These are phyloP conservation scores for Ophiosphaerella narmari DNA, from an alignment of 2,329 filamentous ascomycete species.

Conservation along the genomic window DNA sequence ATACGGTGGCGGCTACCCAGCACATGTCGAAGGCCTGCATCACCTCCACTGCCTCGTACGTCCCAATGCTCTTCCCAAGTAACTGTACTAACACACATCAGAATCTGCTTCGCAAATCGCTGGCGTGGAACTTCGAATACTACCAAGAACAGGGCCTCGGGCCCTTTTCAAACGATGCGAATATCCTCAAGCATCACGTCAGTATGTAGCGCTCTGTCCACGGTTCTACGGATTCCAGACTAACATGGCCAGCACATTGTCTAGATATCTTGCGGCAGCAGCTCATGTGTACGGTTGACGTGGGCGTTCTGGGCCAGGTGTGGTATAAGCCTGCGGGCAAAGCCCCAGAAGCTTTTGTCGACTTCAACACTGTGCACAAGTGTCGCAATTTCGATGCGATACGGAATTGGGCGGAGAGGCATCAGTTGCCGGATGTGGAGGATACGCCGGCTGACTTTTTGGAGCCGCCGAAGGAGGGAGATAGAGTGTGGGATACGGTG, in stretches of 20 bases:
- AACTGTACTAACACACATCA: constrained; percentile 18
- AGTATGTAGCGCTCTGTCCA: constrained; percentile 50
- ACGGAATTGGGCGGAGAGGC: constrained; percentile 58
- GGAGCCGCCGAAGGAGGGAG: constrained; percentile 43
- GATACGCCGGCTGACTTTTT: constrained; percentile 47
- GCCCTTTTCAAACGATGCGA: constrained; percentile 60
- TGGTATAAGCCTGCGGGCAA: constrained; percentile 59
- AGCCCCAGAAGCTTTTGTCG: constrained; percentile 60
- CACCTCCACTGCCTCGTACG: constrained; percentile 62
- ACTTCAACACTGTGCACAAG: constrained; percentile 65
- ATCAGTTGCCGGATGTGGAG: constrained; percentile 52
- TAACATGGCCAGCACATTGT: constrained; percentile 54
- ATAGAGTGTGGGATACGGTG: constrained; percentile 31
- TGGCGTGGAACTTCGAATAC: constrained; percentile 65
- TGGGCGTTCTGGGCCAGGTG: constrained; percentile 64
- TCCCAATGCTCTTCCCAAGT: not conserved
- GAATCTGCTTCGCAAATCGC: constrained; percentile 63
- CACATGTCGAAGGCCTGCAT: constrained; percentile 61
- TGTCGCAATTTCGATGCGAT: constrained; percentile 64
- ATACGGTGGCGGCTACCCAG: constrained; percentile 64
- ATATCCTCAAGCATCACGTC: constrained; percentile 61
- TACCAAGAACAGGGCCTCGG: constrained; percentile 58
- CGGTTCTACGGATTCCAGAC: not conserved
- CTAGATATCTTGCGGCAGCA: constrained; percentile 66
- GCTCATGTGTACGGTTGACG: constrained; percentile 66